Base-by-base conservation (phyloP, 23 red algal species). In the Gracilaria gracilis region DNA sequence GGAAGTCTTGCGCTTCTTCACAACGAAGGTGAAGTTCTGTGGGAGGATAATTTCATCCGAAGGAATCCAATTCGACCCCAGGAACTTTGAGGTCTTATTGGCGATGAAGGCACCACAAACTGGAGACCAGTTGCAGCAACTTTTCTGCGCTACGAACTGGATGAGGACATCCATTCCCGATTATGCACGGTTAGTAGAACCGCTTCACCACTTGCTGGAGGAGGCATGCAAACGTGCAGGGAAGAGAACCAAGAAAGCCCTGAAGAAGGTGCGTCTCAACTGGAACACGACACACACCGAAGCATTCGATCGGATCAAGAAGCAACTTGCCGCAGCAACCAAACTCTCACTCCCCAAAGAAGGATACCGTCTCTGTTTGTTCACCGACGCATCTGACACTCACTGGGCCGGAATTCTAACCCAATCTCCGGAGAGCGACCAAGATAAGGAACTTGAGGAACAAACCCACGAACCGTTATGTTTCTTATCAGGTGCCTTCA, bases 361-460 rank as follows among this genome's bases (percentile, higher is more conserved):
- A n/a, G n/a, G n/a, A n/a, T n/a, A n/a, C 46, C 7, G 48, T 19
- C 32, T 88, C 25, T 88, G 39, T 88, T 46, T 77, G 84, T 88
- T 88, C 17, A 77, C 64, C 4, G 84, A 62, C 38, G 84, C 84
- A 39, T 88, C 70, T 5, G 84, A 75, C 0, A 88, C 38, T 25
- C 39, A 75, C 31, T 58, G 42, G 84, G 62, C 84, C n/a, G 65
- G 28, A 37, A 29, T 75, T 29, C 66, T 88, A n/a, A n/a, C n/a
- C n/a, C n/a, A n/a, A n/a, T n/a, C n/a, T n/a, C n/a, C n/a, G n/a
- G n/a, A n/a, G n/a, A n/a, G n/a, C n/a, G n/a, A n/a, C n/a, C n/a
- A n/a, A n/a, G n/a, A n/a, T n/a, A n/a, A n/a, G n/a, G n/a, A n/a
- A n/a, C n/a, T n/a, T n/a, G n/a, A n/a, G n/a, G n/a, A n/a, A n/a